Evolutionary conservation across 2,329 filamentous ascomycete genomes (phyloP).

Genomic region (Metarhizium album): DNA sequence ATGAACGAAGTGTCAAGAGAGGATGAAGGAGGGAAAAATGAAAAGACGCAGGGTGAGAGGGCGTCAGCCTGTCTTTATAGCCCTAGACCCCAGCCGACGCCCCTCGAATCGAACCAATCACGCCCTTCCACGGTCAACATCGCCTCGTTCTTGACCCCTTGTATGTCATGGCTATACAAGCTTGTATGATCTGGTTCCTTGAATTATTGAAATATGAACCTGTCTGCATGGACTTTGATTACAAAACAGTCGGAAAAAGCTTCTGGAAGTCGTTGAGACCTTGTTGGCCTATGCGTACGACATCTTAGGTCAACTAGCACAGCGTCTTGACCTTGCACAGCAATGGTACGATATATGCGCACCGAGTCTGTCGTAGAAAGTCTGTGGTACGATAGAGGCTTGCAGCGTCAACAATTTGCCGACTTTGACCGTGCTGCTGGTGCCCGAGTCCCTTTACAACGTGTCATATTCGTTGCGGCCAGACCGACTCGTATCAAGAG

Average conservation of each 20-base stretch:
- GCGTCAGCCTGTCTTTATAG: slow-evolving; percentile 2
- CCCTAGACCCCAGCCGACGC: not conserved
- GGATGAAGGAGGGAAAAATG: not conserved
- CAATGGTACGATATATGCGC: not conserved
- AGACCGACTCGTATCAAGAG: not conserved
- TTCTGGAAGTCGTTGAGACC: not conserved
- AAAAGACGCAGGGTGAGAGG: slow-evolving; percentile 1
- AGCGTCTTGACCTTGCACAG: not conserved
- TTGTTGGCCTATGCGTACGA: not conserved
- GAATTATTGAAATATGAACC: not conserved
- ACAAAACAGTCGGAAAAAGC: not conserved
- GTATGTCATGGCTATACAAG: not conserved
- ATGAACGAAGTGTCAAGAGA: not conserved
- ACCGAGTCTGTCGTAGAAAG: not conserved
- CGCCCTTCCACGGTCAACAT: not conserved
- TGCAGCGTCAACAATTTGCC: not conserved
- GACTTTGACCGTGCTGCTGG: not conserved
- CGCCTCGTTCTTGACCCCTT: not conserved
- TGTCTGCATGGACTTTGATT: not conserved
- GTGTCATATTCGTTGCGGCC: not conserved
- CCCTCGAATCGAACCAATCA: not conserved
- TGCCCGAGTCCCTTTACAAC: not conserved
- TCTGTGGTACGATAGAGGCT: not conserved
- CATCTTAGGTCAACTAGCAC: not conserved
- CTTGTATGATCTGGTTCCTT: not conserved